These are phyloP conservation scores for Cytauxzoon felis DNA, from an alignment of 169 alveolate genomes.

Conservation along the genomic window DNA sequence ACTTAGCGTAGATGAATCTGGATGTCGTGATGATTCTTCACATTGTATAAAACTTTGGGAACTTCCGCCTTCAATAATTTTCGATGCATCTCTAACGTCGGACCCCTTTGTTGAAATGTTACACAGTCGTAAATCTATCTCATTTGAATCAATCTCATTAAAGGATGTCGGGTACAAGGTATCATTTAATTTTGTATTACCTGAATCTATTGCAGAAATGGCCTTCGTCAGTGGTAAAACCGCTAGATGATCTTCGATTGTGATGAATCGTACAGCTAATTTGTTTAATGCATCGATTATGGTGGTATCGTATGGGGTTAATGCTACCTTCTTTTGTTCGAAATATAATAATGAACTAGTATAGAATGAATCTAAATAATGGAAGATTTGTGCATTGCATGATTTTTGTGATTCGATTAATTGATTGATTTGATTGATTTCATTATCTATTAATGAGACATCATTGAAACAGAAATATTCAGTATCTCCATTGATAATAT, in stretches of 20 bases:
- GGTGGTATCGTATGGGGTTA: conserved; percentile 18
- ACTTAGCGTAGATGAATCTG: too few relatives aligned
- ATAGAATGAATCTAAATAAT: conserved; percentile 33
- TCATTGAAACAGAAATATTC: conserved; percentile 11
- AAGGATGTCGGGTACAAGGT: too few relatives aligned
- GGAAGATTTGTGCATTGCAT: conserved; percentile 33
- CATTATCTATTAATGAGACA: conserved; percentile 23
- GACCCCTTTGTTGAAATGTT: too few relatives aligned
- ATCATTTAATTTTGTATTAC: too few relatives aligned
- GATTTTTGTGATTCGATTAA: conserved; percentile 14
- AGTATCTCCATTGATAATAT: conserved; percentile 36
- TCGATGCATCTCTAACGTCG: too few relatives aligned
- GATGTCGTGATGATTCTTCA: too few relatives aligned
- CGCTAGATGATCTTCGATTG: conserved; percentile 28
- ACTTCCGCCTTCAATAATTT: too few relatives aligned
- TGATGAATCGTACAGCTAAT: conserved; percentile 45
- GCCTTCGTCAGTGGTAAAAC: conserved; percentile 38
- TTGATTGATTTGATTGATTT: conserved; percentile 14
- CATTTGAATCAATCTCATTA: too few relatives aligned
- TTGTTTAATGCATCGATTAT: conserved; percentile 28
- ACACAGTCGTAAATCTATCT: too few relatives aligned
- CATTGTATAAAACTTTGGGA: too few relatives aligned
- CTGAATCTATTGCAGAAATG: too few relatives aligned
- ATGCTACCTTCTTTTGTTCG: conserved; percentile 7
- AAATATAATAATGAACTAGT: conserved; percentile 31